A percentile compares a stretch with the other conserved stretches of the same genome.
phyloP scores from a whole-genome alignment of 2,329 filamentous ascomycete genomes.

The Colletotrichum ledebouriae region DNA sequence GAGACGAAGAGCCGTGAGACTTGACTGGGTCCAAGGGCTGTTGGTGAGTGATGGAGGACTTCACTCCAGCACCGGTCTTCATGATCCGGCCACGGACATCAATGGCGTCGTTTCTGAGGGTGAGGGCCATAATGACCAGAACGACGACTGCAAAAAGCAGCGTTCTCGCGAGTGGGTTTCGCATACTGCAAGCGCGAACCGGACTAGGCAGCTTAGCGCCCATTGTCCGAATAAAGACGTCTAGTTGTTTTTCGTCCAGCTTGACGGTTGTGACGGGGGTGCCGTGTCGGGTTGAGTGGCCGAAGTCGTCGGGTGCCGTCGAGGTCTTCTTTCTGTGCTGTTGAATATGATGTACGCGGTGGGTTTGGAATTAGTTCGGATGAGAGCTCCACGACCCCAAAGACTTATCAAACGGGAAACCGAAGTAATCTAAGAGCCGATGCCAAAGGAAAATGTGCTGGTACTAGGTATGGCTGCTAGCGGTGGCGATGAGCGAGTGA shows the following conservation, averaged over 20 bases:
- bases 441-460: conserved; percentile 18
- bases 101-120: conserved; percentile 58
- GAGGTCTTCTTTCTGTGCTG: background rate
- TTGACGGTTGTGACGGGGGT: conserved; percentile 14
- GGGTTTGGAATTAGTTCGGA: background rate
- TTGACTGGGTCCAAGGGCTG: conserved; percentile 45
- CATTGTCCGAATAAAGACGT: conserved; percentile 47
- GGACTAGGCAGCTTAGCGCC: conserved; percentile 56
- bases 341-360: background rate
- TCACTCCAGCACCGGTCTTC: conserved; percentile 54
- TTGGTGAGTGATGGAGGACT: conserved; percentile 48
- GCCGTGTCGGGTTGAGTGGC: background rate
- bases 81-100: conserved; percentile 57
- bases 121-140: conserved; percentile 57
- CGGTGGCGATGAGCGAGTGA: conserved; percentile 40
- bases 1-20: conserved; percentile 36
- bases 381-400: conserved; percentile 16
- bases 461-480: conserved; percentile 28
- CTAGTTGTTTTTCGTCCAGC: conserved; percentile 40
- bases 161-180: conserved; percentile 62
- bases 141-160: conserved; percentile 59
- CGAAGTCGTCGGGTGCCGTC: conserved; percentile 21
- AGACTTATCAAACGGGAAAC: conserved; percentile 17
- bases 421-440: conserved; percentile 2
- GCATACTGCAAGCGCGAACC: conserved; percentile 62